Evolutionary conservation across 1,284 basidiomycete species (phyloP).

Genomic region (Inonotus hispidus): DNA sequence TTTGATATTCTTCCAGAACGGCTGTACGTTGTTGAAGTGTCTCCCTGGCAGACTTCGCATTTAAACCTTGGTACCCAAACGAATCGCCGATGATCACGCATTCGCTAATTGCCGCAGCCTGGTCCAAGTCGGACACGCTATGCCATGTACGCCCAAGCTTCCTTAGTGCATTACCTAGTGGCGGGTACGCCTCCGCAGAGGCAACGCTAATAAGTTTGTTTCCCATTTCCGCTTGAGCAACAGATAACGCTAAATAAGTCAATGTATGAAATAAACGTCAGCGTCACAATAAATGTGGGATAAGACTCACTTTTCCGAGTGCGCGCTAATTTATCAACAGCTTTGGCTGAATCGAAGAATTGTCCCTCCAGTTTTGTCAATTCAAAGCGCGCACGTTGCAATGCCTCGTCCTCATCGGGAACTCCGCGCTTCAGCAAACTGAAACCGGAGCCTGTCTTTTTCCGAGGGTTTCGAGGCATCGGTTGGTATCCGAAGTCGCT

Average conservation of each 20-base stretch:
- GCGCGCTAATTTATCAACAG: conserved; percentile 77
- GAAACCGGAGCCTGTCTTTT: conserved; percentile 64
- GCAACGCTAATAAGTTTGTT: conserved; percentile 85
- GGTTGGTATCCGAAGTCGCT: conserved; percentile 93
- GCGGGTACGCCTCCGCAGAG: conserved; percentile 80
- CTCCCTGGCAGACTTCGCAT: conserved; percentile 92
- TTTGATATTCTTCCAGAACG: conserved; percentile 88
- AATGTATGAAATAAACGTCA: not conserved
- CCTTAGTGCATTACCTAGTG: conserved; percentile 71
- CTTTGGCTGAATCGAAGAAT: conserved; percentile 84
- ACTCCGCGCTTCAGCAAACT: conserved; percentile 64
- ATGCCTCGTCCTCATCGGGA: conserved; percentile 80
- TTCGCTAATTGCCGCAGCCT: conserved; percentile 85
- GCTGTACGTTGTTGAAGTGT: conserved; percentile 81
- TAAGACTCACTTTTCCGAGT: conserved; percentile 63
- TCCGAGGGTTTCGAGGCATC: conserved; percentile 59
- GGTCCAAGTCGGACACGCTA: conserved; percentile 76
- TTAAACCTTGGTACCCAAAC: conserved; percentile 88
- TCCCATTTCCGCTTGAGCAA: conserved; percentile 79
- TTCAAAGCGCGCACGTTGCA: conserved; percentile 84
- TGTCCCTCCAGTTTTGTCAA: conserved; percentile 85
- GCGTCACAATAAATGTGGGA: not conserved
- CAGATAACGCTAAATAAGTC: conserved; percentile 57
- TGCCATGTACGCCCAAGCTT: conserved; percentile 86
- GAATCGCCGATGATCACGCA: conserved; percentile 90